These are phyloP conservation scores for Gardenia jasminoides DNA, from an alignment of 257 asterid genomes.

Conservation along the genomic window DNA sequence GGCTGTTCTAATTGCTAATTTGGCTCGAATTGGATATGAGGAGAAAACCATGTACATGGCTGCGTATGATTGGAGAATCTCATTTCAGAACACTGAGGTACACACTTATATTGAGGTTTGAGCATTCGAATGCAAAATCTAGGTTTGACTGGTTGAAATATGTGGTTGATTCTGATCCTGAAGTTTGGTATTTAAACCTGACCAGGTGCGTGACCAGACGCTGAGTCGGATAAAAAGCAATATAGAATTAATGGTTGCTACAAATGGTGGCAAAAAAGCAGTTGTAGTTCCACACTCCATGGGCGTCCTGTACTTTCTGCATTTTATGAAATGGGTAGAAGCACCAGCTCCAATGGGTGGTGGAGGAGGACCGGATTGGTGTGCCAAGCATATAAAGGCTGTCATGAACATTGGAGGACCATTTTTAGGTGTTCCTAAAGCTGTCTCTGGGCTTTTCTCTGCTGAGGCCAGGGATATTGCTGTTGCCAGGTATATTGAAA, in stretches of 20 bases:
- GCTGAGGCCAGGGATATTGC: constrained; percentile 87
- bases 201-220: constrained; percentile 78
- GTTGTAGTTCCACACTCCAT: constrained; percentile 83
- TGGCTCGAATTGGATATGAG: constrained; percentile 86
- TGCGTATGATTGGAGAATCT: constrained; percentile 86
- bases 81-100: constrained; percentile 88
- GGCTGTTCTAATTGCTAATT: constrained; percentile 82
- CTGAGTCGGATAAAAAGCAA: constrained; percentile 55
- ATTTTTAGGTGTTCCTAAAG: constrained; percentile 80
- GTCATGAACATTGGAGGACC: constrained; percentile 86
- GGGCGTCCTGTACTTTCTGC: constrained; percentile 81
- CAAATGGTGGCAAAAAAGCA: constrained; percentile 67
- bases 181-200: constrained; percentile 57
- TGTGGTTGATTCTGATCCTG: constrained; percentile 24
- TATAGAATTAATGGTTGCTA: constrained; percentile 76
- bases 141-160: constrained; percentile 5
- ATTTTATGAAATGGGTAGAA: constrained; percentile 93
- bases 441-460: constrained; percentile 69
- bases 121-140: not conserved
- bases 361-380: constrained; percentile 86
- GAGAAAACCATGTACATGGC: constrained; percentile 89
- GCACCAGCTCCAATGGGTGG: constrained; percentile 80
- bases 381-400: constrained; percentile 73
- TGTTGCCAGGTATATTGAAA: constrained; percentile 52
- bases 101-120: constrained; percentile 7